phyloP scores from a whole-genome alignment of 2,329 filamentous ascomycete species.

The Colletotrichum limetticola region DNA sequence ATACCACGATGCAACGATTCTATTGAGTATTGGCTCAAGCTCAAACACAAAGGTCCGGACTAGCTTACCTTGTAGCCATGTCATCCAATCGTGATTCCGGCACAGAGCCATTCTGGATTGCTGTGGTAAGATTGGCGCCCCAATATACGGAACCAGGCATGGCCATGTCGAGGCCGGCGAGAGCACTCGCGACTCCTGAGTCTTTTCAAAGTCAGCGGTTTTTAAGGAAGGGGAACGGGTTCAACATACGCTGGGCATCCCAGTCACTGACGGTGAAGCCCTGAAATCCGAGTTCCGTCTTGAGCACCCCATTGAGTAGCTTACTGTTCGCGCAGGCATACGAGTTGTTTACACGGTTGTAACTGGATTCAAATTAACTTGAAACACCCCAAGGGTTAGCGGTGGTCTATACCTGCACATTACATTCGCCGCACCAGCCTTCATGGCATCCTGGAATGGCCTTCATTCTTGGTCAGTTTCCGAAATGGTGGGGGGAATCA shows the following conservation, averaged over 20 bases:
- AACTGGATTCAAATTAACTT: constrained; percentile 21
- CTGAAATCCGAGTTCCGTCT: constrained; percentile 61
- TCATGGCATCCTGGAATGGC: constrained; percentile 41
- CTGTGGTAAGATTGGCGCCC: constrained; percentile 73
- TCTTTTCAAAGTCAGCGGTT: constrained; percentile 34
- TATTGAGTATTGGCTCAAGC: too few species aligned
- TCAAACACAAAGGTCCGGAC: too few species aligned
- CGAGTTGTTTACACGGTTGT: constrained; percentile 53
- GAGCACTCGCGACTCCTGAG: constrained; percentile 47
- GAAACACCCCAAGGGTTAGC: too few species aligned
- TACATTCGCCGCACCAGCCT: constrained; percentile 40
- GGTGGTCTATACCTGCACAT: constrained; percentile 38
- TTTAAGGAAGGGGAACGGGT: too few species aligned
- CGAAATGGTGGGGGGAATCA: too few species aligned
- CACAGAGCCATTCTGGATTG: constrained; percentile 79
- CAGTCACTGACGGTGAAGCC: constrained; percentile 58
- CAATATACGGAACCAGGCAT: constrained; percentile 50
- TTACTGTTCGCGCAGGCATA: constrained; percentile 60
- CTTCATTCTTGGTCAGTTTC: too few species aligned
- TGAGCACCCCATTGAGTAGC: constrained; percentile 57
- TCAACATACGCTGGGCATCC: constrained; percentile 46
- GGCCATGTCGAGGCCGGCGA: constrained; percentile 55
- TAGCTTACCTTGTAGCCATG: constrained; percentile 82
- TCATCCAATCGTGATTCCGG: constrained; percentile 80
- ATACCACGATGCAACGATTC: too few species aligned